Percentiles rank a stretch among this genome's conserved stretches.
phyloP scores from a whole-genome alignment of 805 yeast species.

The Zygotorulaspora florentina region DNA sequence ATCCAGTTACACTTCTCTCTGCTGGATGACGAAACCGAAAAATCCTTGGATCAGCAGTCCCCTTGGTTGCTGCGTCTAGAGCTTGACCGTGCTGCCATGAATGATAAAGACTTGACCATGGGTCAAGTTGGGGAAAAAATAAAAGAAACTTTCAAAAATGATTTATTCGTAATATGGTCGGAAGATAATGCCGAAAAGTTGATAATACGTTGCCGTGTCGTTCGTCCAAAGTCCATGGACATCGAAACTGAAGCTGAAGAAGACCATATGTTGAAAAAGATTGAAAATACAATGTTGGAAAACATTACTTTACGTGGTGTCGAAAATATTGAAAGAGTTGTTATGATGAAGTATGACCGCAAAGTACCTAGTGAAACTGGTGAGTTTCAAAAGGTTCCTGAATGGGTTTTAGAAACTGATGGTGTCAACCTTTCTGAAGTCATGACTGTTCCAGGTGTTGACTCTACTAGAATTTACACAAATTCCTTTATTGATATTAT shows the following conservation, averaged over 20 bases:
- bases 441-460: conserved; percentile 93
- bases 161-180: conserved; percentile 96
- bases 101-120: conserved; percentile 96
- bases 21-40: conserved; percentile 97
- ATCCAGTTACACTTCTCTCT: conserved; percentile 96
- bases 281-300: conserved; percentile 95
- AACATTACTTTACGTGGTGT: conserved; percentile 94
- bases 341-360: conserved; percentile 78
- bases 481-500: conserved; percentile 94
- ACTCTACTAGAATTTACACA: conserved; percentile 83
- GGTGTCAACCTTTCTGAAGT: conserved; percentile 96
- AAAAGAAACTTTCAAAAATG: conserved; percentile 88
- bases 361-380: conserved; percentile 74
- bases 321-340: conserved; percentile 77
- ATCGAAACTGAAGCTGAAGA: conserved; percentile 95
- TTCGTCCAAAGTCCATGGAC: conserved; percentile 88
- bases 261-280: conserved; percentile 90
- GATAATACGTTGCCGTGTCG: conserved; percentile 96
- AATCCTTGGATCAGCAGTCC: conserved; percentile 87
- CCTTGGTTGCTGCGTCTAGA: conserved; percentile 98
- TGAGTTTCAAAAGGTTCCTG: conserved; percentile 82
- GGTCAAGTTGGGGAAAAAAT: conserved; percentile 96
- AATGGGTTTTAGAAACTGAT: conserved; percentile 98
- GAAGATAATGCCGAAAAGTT: conserved; percentile 98
- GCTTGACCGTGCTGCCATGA: conserved; percentile 97